phyloP scores from a whole-genome alignment of 176 grass and related monocot genomes.

The Poa annua region DNA sequence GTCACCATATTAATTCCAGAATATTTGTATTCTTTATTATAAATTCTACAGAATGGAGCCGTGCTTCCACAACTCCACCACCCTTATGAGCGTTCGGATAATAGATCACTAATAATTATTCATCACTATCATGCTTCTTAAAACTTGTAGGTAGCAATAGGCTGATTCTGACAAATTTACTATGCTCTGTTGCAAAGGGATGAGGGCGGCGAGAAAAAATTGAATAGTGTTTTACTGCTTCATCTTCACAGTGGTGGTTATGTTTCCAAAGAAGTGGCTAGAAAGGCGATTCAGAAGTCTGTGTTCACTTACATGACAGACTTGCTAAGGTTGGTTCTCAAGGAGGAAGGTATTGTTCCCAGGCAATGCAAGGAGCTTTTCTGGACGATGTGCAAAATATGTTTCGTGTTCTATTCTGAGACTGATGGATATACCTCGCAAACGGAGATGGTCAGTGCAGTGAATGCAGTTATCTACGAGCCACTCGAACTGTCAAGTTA shows the following conservation, averaged over 20 bases:
- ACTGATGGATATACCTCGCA: conserved; percentile 66
- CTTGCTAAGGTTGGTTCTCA: conserved; percentile 64
- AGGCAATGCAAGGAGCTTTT: conserved; percentile 84
- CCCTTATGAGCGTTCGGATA: too few species aligned
- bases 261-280: conserved; percentile 51
- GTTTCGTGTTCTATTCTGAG: conserved; percentile 62
- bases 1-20: too few species aligned
- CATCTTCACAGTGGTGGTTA: conserved; percentile 45
- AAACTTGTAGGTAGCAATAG: too few species aligned
- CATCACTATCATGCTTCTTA: neutral
- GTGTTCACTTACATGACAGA: conserved; percentile 44
- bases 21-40: too few species aligned
- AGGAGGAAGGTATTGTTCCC: conserved; percentile 53
- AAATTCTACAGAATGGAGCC: too few species aligned
- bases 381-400: conserved; percentile 79
- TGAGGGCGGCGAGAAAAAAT: conserved; percentile 61
- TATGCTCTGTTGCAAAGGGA: conserved; percentile 43
- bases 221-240: conserved; percentile 57
- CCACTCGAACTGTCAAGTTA: neutral
- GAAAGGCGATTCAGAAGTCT: conserved; percentile 30
- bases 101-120: neutral
- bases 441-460: conserved; percentile 3
- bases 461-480: neutral
- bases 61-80: too few species aligned
- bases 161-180: too few species aligned